Evolutionary conservation across 306 rosid species (phyloP).

Genomic region (Prunus salicina): DNA sequence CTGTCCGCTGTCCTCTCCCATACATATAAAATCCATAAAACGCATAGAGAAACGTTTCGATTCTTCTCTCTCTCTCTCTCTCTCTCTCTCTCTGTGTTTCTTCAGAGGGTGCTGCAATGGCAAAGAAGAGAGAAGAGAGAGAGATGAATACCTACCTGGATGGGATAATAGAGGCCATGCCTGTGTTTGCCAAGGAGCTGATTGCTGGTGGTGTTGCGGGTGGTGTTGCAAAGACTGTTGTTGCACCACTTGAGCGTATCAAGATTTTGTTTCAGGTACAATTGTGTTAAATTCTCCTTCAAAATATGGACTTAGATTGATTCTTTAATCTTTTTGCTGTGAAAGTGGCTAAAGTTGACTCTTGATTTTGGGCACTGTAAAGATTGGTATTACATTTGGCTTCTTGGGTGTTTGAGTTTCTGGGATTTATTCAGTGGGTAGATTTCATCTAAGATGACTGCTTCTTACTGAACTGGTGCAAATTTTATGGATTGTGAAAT

Average conservation of each 20-base stretch:
- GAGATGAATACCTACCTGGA: constrained; percentile 32
- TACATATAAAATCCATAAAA: constrained; percentile 22
- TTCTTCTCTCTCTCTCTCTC: background rate
- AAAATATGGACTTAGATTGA: background rate
- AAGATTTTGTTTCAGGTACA: constrained; percentile 89
- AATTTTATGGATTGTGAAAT: background rate
- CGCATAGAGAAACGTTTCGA: constrained; percentile 5
- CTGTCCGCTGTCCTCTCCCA: constrained; percentile 10
- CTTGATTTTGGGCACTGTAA: background rate
- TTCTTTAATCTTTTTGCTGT: background rate
- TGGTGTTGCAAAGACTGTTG: constrained; percentile 68
- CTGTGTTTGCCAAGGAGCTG: constrained; percentile 78
- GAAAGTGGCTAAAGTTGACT: background rate
- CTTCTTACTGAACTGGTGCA: background rate
- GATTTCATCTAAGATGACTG: background rate
- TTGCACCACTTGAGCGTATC: constrained; percentile 90
- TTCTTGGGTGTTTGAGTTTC: constrained; percentile 17
- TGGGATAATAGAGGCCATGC: constrained; percentile 50
- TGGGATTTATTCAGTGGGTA: constrained; percentile 5
- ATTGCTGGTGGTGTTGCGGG: constrained; percentile 89
- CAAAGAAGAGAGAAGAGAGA: constrained; percentile 36
- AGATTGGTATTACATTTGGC: background rate
- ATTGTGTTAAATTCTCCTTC: background rate
- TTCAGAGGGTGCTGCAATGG: constrained; percentile 30
- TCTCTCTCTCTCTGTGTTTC: background rate